phyloP scores from a whole-genome alignment of 345 rosid genomes.

The Carallia pectinifolia region DNA sequence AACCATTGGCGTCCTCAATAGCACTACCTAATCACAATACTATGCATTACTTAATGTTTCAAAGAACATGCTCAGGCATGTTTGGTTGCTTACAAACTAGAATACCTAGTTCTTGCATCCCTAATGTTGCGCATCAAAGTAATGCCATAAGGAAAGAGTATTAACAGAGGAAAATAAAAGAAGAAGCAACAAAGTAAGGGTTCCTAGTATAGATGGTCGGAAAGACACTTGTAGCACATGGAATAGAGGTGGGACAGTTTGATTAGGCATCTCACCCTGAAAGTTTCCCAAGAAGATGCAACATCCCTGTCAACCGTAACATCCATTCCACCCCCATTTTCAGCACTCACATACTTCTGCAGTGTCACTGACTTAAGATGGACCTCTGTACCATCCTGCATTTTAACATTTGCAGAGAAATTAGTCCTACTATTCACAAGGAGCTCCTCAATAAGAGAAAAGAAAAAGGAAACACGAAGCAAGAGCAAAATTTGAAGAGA shows the following conservation, averaged over 20 bases:
- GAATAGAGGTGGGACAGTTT: not conserved
- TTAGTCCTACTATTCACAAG: not conserved
- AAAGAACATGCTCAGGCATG: not conserved
- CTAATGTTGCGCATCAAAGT: not conserved
- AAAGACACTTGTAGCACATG: not conserved
- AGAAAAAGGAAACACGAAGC: not conserved
- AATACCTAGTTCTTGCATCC: not conserved
- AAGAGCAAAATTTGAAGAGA: conserved; percentile 2
- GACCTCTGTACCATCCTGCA: conserved; percentile 70
- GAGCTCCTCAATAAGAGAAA: conserved; percentile 5
- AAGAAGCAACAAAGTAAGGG: not conserved
- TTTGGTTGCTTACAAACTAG: not conserved
- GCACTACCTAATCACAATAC: not conserved
- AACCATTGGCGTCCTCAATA: not conserved
- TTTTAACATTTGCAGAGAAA: conserved; percentile 8
- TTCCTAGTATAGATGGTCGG: not conserved
- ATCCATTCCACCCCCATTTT: conserved; percentile 61
- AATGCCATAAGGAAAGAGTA: too few relatives aligned
- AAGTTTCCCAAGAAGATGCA: conserved; percentile 70
- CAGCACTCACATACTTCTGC: conserved; percentile 61
- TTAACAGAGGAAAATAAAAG: too few relatives aligned
- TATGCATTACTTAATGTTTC: not conserved
- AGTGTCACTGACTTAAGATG: conserved; percentile 55
- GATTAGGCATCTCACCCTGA: conserved; percentile 44
- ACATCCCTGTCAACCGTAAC: conserved; percentile 52